Base-by-base conservation (phyloP, 257 asterid genomes). In the Gentiana macrophylla region DNA sequence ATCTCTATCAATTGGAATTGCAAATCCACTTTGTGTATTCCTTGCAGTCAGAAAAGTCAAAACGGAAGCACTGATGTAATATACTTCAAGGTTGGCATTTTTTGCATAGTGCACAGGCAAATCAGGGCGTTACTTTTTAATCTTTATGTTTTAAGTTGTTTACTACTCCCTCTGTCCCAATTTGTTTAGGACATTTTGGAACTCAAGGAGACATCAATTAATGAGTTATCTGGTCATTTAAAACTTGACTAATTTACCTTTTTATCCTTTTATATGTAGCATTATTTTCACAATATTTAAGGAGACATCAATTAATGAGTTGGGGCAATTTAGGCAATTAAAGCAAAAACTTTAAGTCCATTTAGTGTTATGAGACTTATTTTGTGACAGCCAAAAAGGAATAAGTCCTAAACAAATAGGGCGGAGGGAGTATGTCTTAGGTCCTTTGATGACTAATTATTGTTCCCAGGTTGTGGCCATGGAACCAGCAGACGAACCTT, bases 401-500 rank as follows among this genome's bases (percentile, higher is more conserved):
- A 15, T 15, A 15, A 15, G 24, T 15, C 24, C 24, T 15, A 15
- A 15, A 15, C 24, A 50, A 33, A 50, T 32, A 36, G 53, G 35
- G 12, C 33, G 47, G 46, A 53, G 35, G 13, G 51, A 15, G 24
- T 33, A 3, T 34, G 9, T 41, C 32, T 55, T 36, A 13, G 10
- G 37, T 52, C 35, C 12, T 10, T 49, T 52, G 15, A 55, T 34
- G 52, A 36, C 41, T 58, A n/a, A 1, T 62, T 8, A 32, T 59
- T 15, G 24, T 65, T 37, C 50, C 13, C 81, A 90, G 98, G 96
- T 82, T 65, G 82, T 72, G 41, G 84, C 83, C 61, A 83, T 91
- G 87, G 94, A 91, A 75, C 98, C 95, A 15, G 83, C 77, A 35
- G 94, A 81, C 68, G 89, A 81, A 62, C 80, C 62, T 72, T 71